phyloP scores from a whole-genome alignment of 2,329 filamentous ascomycete species.

The Dryadomyces sulphureus region DNA sequence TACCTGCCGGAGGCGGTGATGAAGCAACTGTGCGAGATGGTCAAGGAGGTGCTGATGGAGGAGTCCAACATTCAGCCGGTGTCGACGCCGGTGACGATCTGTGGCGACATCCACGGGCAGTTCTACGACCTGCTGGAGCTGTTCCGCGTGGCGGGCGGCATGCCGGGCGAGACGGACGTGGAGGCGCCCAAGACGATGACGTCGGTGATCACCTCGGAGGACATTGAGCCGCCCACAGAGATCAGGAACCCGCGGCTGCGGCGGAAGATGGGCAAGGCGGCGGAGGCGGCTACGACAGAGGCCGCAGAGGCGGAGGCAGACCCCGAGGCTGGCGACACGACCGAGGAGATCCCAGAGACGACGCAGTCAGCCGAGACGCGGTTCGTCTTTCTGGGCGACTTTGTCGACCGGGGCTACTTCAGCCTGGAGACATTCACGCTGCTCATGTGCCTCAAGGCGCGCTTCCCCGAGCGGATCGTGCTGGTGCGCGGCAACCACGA shows the following conservation, averaged over 20 bases:
- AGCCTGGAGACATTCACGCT: constrained; percentile 96
- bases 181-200: constrained; percentile 54
- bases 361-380: constrained; percentile 37
- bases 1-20: constrained; percentile 92
- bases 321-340: constrained; percentile 18
- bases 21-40: constrained; percentile 98
- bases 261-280: constrained; percentile 62
- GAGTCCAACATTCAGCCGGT: constrained; percentile 99
- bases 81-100: constrained; percentile 87
- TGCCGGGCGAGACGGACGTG: constrained; percentile 70
- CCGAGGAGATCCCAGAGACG: constrained; percentile 16
- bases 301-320: neutral
- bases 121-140: constrained; percentile 97
- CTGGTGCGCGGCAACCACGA: constrained; percentile 97
- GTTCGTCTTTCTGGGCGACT: constrained; percentile 63
- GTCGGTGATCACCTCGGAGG: constrained; percentile 72
- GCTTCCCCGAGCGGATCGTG: constrained; percentile 87
- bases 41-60: constrained; percentile 98
- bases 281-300: constrained; percentile 13
- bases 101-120: constrained; percentile 96
- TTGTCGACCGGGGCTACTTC: constrained; percentile 94
- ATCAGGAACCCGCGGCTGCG: constrained; percentile 79
- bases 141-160: constrained; percentile 89
- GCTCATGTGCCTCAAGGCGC: constrained; percentile 81
- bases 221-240: constrained; percentile 78